phyloP scores from a whole-genome alignment of 257 asterid genomes.

The Solanum pinnatisectum region DNA sequence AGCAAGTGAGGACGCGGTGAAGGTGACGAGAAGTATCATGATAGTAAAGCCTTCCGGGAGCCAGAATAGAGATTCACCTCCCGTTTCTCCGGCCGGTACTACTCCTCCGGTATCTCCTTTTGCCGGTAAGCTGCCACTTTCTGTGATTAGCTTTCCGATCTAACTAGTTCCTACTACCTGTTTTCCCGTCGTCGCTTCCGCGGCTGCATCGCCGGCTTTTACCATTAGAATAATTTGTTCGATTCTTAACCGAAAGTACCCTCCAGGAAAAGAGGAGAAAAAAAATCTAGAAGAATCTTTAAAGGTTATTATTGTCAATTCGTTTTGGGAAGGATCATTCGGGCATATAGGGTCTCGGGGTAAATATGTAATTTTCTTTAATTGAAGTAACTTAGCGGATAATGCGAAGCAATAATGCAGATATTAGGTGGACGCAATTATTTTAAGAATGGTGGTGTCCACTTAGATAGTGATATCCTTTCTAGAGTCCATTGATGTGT shows the following conservation, averaged over 20 bases:
- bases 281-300: conserved; percentile 7
- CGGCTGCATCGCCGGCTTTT: background rate
- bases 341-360: background rate
- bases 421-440: conserved; percentile 8
- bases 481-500: background rate
- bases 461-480: conserved; percentile 18
- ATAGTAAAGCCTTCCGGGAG: conserved; percentile 56
- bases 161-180: background rate
- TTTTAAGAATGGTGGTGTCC: conserved; percentile 9
- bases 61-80: conserved; percentile 64
- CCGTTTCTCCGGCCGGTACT: conserved; percentile 65
- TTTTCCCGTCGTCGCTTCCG: background rate
- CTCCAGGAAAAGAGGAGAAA: background rate
- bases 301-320: background rate
- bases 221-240: background rate
- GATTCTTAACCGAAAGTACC: background rate
- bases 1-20: conserved; percentile 37
- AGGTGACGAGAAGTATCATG: conserved; percentile 91
- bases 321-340: background rate
- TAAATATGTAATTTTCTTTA: background rate
- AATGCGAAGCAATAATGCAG: conserved; percentile 9
- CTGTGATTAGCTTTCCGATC: background rate
- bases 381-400: background rate
- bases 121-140: conserved; percentile 44
- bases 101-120: conserved; percentile 95